Evolutionary conservation across 2,329 filamentous ascomycete species (phyloP).

Genomic region (Pezicula carpinea): DNA sequence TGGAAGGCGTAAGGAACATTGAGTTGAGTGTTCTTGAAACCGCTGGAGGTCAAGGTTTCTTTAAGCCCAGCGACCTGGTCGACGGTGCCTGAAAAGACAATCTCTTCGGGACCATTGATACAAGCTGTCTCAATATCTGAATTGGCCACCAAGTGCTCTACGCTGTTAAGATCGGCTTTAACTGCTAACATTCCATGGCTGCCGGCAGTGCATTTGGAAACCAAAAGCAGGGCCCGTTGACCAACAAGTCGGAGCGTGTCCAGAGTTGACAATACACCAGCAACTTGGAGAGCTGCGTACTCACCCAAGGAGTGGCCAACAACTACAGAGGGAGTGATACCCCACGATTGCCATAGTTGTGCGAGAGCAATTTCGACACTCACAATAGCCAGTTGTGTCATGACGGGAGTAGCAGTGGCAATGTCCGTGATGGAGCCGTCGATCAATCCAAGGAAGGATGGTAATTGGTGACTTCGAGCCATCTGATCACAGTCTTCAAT

Average conservation of each 20-base stretch:
- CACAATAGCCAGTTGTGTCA: slow-evolving; percentile 49
- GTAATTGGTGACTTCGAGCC: slow-evolving; percentile 18
- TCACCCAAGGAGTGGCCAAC: slow-evolving; percentile 65
- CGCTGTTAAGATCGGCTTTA: slow-evolving; percentile 20
- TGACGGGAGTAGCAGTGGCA: slow-evolving; percentile 39
- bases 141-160: slow-evolving; percentile 6
- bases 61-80: slow-evolving; percentile 49
- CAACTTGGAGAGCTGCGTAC: slow-evolving; percentile 67
- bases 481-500: slow-evolving; percentile 22
- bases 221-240: slow-evolving; percentile 45
- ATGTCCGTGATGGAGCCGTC: slow-evolving; percentile 34
- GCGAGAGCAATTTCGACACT: slow-evolving; percentile 53
- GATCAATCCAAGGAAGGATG: slow-evolving; percentile 33
- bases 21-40: slow-evolving; percentile 55
- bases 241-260: slow-evolving; percentile 72
- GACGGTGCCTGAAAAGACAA: slow-evolving; percentile 59
- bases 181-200: slow-evolving; percentile 65
- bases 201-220: slow-evolving; percentile 3
- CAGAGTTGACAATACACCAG: slow-evolving; percentile 65
- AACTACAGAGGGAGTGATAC: slow-evolving; percentile 49
- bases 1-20: slow-evolving; percentile 64
- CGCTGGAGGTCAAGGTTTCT: slow-evolving; percentile 39
- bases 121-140: slow-evolving; percentile 49
- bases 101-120: slow-evolving; percentile 70
- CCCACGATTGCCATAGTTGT: slow-evolving; percentile 52